Percentiles rank a stretch among this genome's conserved stretches.
phyloP scores from a whole-genome alignment of 768 basidiomycete genomes.

The Podaxis mareebaensis region DNA sequence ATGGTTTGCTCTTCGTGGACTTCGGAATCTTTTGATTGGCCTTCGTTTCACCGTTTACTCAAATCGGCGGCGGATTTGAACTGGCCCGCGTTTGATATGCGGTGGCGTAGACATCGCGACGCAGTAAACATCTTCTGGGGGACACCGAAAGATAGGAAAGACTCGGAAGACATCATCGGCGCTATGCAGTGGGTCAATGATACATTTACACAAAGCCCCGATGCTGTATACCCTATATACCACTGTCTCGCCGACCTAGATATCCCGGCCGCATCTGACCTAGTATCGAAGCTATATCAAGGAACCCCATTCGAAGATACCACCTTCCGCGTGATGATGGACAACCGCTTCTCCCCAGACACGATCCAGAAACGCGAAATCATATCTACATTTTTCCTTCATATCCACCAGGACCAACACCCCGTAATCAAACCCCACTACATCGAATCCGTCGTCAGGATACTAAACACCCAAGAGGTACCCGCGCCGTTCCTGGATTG shows the following conservation, averaged over 20 bases:
- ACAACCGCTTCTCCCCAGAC: conserved; percentile 29
- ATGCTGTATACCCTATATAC: conserved; percentile 29
- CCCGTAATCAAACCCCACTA: conserved; percentile 25
- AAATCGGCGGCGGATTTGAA: conserved; percentile 27
- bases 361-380: conserved; percentile 31
- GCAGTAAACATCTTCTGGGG: conserved; percentile 27
- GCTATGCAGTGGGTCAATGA: conserved; percentile 30
- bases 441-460: conserved; percentile 29
- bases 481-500: conserved; percentile 32
- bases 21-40: conserved; percentile 21
- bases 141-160: conserved; percentile 20
- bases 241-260: conserved; percentile 27
- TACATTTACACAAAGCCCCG: conserved; percentile 29
- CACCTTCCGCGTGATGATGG: conserved; percentile 31
- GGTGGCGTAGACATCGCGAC: conserved; percentile 31
- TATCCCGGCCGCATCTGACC: conserved; percentile 23
- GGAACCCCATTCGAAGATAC: conserved; percentile 20
- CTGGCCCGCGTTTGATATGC: conserved; percentile 32
- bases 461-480: conserved; percentile 32
- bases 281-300: conserved; percentile 22
- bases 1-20: conserved; percentile 22
- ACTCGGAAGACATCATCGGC: conserved; percentile 27
- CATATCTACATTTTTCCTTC: conserved; percentile 30
- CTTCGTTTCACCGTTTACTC: conserved; percentile 26
- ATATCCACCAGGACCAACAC: conserved; percentile 28